Percentiles rank a stretch among this genome's conserved stretches.
These are phyloP conservation scores for Blastobotrys serpentis DNA, from an alignment of 1,139 yeast genomes.

Conservation along the genomic window DNA sequence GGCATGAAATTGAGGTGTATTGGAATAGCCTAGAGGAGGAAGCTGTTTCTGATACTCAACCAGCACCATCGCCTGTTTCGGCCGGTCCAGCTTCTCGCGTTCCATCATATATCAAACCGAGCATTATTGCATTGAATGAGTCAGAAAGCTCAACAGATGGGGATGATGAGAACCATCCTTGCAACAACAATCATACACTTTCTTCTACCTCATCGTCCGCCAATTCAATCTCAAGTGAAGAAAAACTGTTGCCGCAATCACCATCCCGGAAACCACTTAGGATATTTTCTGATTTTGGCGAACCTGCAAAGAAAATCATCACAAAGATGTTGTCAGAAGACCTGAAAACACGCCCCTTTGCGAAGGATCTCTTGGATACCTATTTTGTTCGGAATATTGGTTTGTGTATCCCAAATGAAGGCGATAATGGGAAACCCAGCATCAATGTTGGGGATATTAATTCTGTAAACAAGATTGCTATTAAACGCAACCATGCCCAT, in stretches of 20 bases:
- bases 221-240: slow-evolving; percentile 10
- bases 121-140: slow-evolving; percentile 49
- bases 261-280: slow-evolving; percentile 17
- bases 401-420: slow-evolving; percentile 46
- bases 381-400: slow-evolving; percentile 78
- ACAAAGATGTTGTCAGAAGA: slow-evolving; percentile 64
- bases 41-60: slow-evolving; percentile 26
- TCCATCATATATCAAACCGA: not conserved
- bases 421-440: not conserved
- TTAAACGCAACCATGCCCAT: slow-evolving; percentile 27
- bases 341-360: slow-evolving; percentile 68
- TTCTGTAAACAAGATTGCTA: slow-evolving; percentile 19
- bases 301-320: slow-evolving; percentile 29
- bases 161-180: slow-evolving; percentile 30
- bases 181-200: not conserved
- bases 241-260: not conserved
- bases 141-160: slow-evolving; percentile 64
- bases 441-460: slow-evolving; percentile 18
- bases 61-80: slow-evolving; percentile 56
- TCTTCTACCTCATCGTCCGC: slow-evolving; percentile 12
- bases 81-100: slow-evolving; percentile 5
- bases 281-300: slow-evolving; percentile 32
- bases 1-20: slow-evolving; percentile 45
- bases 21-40: slow-evolving; percentile 79
- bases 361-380: slow-evolving; percentile 68